Percentiles rank a stretch among this genome's conserved stretches.
phyloP scores from a whole-genome alignment of 805 yeast genomes.

The Priceomyces castillae region DNA sequence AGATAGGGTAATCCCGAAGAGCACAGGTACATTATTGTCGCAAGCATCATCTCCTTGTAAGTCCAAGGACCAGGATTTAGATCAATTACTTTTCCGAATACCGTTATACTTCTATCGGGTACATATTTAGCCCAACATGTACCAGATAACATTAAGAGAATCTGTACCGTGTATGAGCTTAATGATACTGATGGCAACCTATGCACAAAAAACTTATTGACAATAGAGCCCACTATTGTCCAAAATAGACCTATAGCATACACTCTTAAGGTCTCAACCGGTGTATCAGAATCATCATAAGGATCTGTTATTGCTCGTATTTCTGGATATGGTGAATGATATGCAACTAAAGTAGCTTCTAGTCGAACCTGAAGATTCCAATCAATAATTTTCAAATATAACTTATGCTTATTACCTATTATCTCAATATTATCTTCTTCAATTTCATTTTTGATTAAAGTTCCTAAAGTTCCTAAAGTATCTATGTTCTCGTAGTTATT shows the following conservation, averaged over 20 bases:
- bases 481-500: constrained; percentile 11
- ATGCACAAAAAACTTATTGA: constrained; percentile 43
- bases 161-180: constrained; percentile 38
- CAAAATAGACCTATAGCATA: constrained; percentile 39
- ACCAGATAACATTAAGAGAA: constrained; percentile 39
- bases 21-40: constrained; percentile 43
- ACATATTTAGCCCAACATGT: constrained; percentile 36
- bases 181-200: constrained; percentile 36
- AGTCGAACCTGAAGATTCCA: constrained; percentile 34
- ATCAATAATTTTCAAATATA: constrained; percentile 25
- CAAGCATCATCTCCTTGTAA: constrained; percentile 44
- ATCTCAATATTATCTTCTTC: constrained; percentile 8
- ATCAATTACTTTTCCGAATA: constrained; percentile 24
- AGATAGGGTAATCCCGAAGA: constrained; percentile 43
- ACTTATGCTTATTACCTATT: constrained; percentile 13
- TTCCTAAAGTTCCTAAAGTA: no score
- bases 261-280: constrained; percentile 37
- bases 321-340: constrained; percentile 42
- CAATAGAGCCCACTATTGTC: constrained; percentile 40
- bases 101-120: constrained; percentile 22
- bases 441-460: not conserved
- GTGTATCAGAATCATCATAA: constrained; percentile 31
- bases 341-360: constrained; percentile 39
- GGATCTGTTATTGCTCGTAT: constrained; percentile 40
- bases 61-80: constrained; percentile 45